Conservation (phyloP, 805 yeast genomes). For the Myxozyma udenii region DNA sequence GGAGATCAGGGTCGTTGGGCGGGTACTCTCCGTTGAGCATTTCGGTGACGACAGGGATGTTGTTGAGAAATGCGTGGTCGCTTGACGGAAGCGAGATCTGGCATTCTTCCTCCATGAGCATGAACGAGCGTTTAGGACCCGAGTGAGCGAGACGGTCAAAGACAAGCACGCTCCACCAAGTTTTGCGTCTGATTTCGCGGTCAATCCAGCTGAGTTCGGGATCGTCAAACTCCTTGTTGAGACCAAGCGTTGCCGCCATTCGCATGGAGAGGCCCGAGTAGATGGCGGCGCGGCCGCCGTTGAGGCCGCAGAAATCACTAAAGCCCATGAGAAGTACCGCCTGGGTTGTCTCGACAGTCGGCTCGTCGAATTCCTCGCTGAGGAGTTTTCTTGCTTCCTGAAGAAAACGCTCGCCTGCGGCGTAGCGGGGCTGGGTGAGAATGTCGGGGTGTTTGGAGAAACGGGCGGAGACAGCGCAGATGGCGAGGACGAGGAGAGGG, state of each 20-base stretch:
- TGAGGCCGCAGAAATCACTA: conserved; percentile 38
- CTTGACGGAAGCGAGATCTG: conserved; percentile 36
- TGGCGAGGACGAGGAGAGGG: conserved; percentile 36
- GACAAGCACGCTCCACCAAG: conserved; percentile 40
- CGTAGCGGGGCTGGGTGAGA: conserved; percentile 30
- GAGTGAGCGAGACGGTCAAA: conserved; percentile 40
- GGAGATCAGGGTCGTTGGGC: conserved; percentile 27
- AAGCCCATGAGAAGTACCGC: conserved; percentile 38
- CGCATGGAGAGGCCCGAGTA: conserved; percentile 39
- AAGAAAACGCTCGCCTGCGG: conserved; percentile 33
- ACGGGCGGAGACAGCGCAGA: conserved; percentile 40
- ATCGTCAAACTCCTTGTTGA: conserved; percentile 34
- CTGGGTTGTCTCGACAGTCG: conserved; percentile 38
- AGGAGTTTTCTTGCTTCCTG: conserved; percentile 31
- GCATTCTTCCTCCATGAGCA: conserved; percentile 33
- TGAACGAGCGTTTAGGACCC: conserved; percentile 36
- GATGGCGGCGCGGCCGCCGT: conserved; percentile 40
- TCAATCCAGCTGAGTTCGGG: conserved; percentile 37
- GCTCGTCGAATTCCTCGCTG: conserved; percentile 36
- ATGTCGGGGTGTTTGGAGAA: conserved; percentile 39
- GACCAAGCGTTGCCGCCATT: conserved; percentile 37
- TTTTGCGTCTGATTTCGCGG: conserved; percentile 37
- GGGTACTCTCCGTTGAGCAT: conserved; percentile 31
- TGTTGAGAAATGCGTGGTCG: conserved; percentile 33
- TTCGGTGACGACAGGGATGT: conserved; percentile 34